These are phyloP conservation scores for Fusarium sp. DNA, from an alignment of 2,329 filamentous ascomycete species.

Conservation along the genomic window DNA sequence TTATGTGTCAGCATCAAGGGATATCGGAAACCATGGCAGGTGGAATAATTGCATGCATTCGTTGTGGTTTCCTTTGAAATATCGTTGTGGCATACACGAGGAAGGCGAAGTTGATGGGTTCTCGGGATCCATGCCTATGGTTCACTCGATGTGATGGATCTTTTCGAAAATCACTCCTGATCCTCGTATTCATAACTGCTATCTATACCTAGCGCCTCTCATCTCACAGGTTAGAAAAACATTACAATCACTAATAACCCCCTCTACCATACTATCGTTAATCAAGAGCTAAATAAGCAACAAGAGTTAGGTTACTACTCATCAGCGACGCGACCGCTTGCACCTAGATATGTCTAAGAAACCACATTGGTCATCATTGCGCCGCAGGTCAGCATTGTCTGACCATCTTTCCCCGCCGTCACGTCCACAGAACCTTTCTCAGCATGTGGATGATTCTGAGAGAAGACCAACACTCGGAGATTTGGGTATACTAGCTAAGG, in stretches of 20 bases:
- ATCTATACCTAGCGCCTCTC: background rate
- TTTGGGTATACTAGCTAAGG: constrained; percentile 53
- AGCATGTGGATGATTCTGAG: background rate
- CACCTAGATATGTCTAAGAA: background rate
- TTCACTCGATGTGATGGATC: background rate
- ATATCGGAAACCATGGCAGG: background rate
- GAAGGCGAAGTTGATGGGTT: background rate
- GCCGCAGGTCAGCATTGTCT: background rate
- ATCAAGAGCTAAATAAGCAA: background rate
- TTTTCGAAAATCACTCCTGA: background rate
- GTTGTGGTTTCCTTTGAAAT: background rate
- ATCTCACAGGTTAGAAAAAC: background rate
- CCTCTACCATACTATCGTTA: background rate
- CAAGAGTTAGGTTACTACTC: background rate
- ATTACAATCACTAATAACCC: background rate
- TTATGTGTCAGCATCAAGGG: background rate
- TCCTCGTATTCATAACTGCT: background rate
- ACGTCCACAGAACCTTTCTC: background rate
- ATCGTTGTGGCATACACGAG: background rate
- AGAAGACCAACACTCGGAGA: constrained; percentile 8
- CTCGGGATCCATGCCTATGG: background rate
- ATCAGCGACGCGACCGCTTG: background rate
- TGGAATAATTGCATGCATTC: background rate
- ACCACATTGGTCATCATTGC: constrained; percentile 16
- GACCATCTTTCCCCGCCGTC: background rate